Base-by-base conservation (phyloP, 257 asterid genomes). In the Dorcoceras hygrometricum region DNA sequence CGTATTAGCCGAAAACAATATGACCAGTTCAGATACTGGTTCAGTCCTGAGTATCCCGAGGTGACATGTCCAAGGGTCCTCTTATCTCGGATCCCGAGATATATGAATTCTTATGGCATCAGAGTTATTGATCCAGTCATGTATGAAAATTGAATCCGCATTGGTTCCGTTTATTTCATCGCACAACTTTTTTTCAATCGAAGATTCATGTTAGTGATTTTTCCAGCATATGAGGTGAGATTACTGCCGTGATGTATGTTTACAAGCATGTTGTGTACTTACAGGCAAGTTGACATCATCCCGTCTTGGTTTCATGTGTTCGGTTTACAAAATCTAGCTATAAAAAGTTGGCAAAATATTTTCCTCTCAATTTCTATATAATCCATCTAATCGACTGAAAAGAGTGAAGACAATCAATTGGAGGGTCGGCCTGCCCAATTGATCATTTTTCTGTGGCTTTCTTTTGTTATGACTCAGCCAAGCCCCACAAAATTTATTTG, bases 361-460 rank as follows among this genome's bases (percentile, higher is more conserved):
- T 12, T 64, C 46, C 12, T 6, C n/a, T 3, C 23, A 6, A 43
- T 8, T 22, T 57, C 58, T 22, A 14, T 65, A 14, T 50, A 26
- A 34, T 57, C 65, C 3, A 48, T 71, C 39, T 18, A 20, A 34
- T 27, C 61, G 57, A 29, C 65, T 22, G 53, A 48, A 71, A 56
- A 39, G 68, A 46, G 59, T 56, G 34, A 70, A 70, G 53, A 20
- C 8, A 18, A 72, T 50, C 46, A 18, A 63, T 14, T 69, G 46
- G 55, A 55, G 54, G 54, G 54, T 72, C 56, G 57, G 78, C 76
- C 73, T 59, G 31, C 76, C 71, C 55, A 20, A 57, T 59, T 36
- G 87, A 82, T 82, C 76, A 78, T 54, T 67, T 63, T 28, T 71
- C 82, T 43, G 74, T 86, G 86, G 87, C 58, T 70, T 86, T 76